Conservation (phyloP, 2,329 filamentous ascomycete genomes). For the Penicillium palitans region DNA sequence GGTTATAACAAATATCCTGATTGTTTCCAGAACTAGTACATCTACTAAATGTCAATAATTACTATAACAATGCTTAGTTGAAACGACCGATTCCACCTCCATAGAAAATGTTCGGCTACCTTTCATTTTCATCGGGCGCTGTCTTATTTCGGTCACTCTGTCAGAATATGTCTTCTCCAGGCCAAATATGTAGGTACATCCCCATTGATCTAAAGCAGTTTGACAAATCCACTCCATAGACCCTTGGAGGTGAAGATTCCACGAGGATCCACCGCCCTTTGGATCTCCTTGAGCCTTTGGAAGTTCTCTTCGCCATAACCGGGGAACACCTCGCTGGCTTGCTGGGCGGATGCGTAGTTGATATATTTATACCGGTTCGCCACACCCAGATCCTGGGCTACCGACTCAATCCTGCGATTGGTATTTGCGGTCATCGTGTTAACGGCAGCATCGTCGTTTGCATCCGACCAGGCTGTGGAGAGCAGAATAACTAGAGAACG, state of each 20-base stretch:
- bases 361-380: constrained; percentile 40
- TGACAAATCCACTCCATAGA: constrained; percentile 15
- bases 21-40: too few relatives aligned
- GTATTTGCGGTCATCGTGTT: constrained; percentile 15
- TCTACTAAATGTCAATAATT: too few relatives aligned
- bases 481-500: constrained; percentile 10
- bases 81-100: too few relatives aligned
- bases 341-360: constrained; percentile 42
- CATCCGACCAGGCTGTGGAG: constrained; percentile 15
- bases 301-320: constrained; percentile 42
- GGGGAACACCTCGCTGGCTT: constrained; percentile 38
- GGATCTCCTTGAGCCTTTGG: constrained; percentile 32
- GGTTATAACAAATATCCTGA: too few relatives aligned
- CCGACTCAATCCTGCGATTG: constrained; percentile 11
- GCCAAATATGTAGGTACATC: not conserved
- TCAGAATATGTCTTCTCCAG: not conserved
- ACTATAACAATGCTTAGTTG: too few relatives aligned
- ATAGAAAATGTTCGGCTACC: too few relatives aligned
- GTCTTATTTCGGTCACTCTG: too few relatives aligned
- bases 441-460: constrained; percentile 6
- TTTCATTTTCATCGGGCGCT: too few relatives aligned
- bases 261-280: constrained; percentile 40
- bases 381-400: constrained; percentile 27
- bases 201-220: constrained; percentile 8
- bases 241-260: constrained; percentile 34